Conservation (phyloP, 2,329 filamentous ascomycete genomes). For the Chrysoporthe puriensis region DNA sequence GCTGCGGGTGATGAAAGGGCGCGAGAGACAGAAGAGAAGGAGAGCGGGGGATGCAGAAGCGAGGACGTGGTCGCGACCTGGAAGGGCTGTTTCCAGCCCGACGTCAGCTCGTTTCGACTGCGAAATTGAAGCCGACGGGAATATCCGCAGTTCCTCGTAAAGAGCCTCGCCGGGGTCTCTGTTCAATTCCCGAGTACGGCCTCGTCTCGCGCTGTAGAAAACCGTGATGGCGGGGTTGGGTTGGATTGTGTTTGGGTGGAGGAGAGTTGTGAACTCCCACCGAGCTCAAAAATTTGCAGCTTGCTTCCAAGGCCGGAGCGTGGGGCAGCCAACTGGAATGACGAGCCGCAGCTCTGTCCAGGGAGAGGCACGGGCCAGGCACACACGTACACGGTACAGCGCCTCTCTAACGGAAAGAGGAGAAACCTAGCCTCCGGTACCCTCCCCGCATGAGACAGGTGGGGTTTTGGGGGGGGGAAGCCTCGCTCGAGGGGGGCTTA, state of each 20-base stretch:
- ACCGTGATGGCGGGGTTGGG: conserved; percentile 16
- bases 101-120: conserved; percentile 28
- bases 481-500: background rate
- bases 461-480: background rate
- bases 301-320: conserved; percentile 20
- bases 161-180: conserved; percentile 1
- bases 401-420: conserved; percentile 11
- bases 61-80: conserved; percentile 48
- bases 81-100: conserved; percentile 49
- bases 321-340: background rate
- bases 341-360: background rate
- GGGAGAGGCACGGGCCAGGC: conserved; percentile 9
- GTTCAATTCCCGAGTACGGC: conserved; percentile 11
- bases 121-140: conserved; percentile 1
- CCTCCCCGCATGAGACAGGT: conserved; percentile 7
- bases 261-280: conserved; percentile 11
- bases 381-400: conserved; percentile 2
- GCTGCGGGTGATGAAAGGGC: conserved; percentile 62
- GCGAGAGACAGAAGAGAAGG: conserved; percentile 59
- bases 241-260: background rate
- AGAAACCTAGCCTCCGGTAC: conserved; percentile 14
- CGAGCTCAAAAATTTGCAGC: conserved; percentile 26
- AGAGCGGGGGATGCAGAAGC: conserved; percentile 39
- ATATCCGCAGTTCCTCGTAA: background rate
- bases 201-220: conserved; percentile 7